Evolutionary conservation across 2,329 filamentous ascomycete species (phyloP).

Genomic region (Penicillium paneum): DNA sequence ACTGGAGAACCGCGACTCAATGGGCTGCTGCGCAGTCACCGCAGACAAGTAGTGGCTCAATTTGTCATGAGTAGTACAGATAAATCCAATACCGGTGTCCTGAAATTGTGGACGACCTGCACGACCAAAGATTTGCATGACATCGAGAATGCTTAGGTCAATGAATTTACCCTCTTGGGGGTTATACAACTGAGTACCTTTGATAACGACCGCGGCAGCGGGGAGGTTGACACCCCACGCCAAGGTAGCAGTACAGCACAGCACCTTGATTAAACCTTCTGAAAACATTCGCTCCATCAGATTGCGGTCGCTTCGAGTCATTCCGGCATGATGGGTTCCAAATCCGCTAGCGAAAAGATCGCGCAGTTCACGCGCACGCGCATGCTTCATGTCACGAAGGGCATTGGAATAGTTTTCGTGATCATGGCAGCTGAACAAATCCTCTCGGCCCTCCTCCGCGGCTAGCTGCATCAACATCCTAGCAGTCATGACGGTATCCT

Average conservation of each 20-base stretch:
- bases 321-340: conserved; percentile 93
- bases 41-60: conserved; percentile 86
- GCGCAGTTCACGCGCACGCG: conserved; percentile 79
- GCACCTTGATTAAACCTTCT: conserved; percentile 89
- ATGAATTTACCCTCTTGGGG: conserved; percentile 95
- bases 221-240: conserved; percentile 99
- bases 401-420: conserved; percentile 80
- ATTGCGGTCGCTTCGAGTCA: conserved; percentile 91
- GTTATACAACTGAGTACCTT: conserved; percentile 95
- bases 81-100: conserved; percentile 96
- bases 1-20: conserved; percentile 92
- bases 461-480: conserved; percentile 84
- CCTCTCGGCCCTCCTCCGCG: conserved; percentile 70
- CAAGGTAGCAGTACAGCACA: conserved; percentile 96
- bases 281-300: conserved; percentile 90
- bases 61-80: conserved; percentile 94
- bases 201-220: conserved; percentile 94
- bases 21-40: conserved; percentile 92
- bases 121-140: conserved; percentile 96
- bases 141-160: conserved; percentile 92
- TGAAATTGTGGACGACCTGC: conserved; percentile 97
- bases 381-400: conserved; percentile 77
- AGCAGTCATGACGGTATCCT: conserved; percentile 87
- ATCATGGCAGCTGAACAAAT: conserved; percentile 76
- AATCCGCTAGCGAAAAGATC: conserved; percentile 88